Base-by-base conservation (phyloP, 2,329 filamentous ascomycete species). In the Stachybotrys chlorohalonatus region DNA sequence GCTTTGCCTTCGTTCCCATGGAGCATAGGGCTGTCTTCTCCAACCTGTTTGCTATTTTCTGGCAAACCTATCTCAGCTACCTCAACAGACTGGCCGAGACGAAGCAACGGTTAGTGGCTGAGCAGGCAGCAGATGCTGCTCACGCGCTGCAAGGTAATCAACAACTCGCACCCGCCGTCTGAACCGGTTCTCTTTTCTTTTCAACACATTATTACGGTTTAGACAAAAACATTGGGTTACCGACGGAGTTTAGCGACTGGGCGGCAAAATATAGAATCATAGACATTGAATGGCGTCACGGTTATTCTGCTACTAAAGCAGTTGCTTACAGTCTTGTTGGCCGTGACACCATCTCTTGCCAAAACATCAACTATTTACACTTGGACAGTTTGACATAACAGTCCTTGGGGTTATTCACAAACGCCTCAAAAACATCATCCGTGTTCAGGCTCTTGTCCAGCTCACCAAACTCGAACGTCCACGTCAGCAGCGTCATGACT, bases 41-140 rank as follows among this genome's bases (percentile, higher is more conserved):
- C 0, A 90, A 89, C 1, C 73, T 87, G 7, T 80, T 95, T 59
- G 89, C 90, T 1, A 86, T 96, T 52, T 89, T 88, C 0, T 96
- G 92, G 92, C 92, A 96, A 79, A 91, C 90, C 1, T 96, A 96
- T 75, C 66, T 96, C 62, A 89, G 85, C 61, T 88, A 84, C 69
- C 70, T 95, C 64, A 95, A 95, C 64, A 80, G 86, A 63, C 75
- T 76, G 58, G 89, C 89, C 1, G 89, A 90, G 68, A 36, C 45
- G 8, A 49, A 36, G 46, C 39, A 53, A 32, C 31, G 13, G 13
- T 13, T 9, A 5, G 36, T 13, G 9, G 36, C 36, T 9, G 36
- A 9, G 9, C 36, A 42, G 6, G 36, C 13, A 42, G 36, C 36
- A 9, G 36, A 9, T 13, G 36, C 13, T 42, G 36, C 36, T 9